These are phyloP conservation scores for Pseudopithomyces chartarum DNA, from an alignment of 2,329 filamentous ascomycete species.

Conservation along the genomic window DNA sequence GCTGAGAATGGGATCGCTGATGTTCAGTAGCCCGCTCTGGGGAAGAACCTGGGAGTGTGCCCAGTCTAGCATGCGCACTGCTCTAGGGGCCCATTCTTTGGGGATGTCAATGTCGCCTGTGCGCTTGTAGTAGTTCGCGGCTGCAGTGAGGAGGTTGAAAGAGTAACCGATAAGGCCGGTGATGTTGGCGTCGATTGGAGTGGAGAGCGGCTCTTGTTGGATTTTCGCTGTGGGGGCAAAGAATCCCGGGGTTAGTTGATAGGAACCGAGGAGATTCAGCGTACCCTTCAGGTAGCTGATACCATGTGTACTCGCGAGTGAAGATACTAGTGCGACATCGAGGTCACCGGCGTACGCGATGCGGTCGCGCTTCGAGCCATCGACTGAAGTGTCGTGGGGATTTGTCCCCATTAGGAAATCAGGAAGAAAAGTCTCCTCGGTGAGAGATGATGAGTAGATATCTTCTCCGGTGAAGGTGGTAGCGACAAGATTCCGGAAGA, in stretches of 20 bases:
- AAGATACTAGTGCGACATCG: conserved; percentile 30
- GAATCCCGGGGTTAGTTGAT: conserved; percentile 35
- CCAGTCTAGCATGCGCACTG: conserved; percentile 43
- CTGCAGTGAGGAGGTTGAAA: conserved; percentile 35
- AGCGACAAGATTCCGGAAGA: conserved; percentile 28
- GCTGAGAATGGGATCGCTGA: conserved; percentile 31
- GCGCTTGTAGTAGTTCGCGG: conserved; percentile 32
- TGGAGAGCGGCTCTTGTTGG: conserved; percentile 28
- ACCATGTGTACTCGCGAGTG: conserved; percentile 35
- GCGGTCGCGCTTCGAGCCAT: conserved; percentile 44
- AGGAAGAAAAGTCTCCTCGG: conserved; percentile 27
- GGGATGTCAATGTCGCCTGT: conserved; percentile 34
- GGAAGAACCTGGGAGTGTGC: conserved; percentile 34
- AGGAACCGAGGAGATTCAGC: conserved; percentile 36
- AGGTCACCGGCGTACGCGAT: conserved; percentile 42
- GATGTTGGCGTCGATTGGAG: conserved; percentile 23
- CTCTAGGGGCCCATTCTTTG: conserved; percentile 31
- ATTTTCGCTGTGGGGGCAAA: conserved; percentile 42
- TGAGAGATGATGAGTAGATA: conserved; percentile 33
- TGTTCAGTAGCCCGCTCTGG: conserved; percentile 25
- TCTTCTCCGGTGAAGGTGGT: conserved; percentile 7
- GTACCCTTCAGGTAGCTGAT: conserved; percentile 29
- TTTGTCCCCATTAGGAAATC: conserved; percentile 47
- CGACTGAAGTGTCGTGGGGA: conserved; percentile 37
- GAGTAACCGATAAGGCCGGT: conserved; percentile 46